Base-by-base conservation (phyloP, 1,284 basidiomycete species). In the Cutaneotrichosporon cavernicola region DNA sequence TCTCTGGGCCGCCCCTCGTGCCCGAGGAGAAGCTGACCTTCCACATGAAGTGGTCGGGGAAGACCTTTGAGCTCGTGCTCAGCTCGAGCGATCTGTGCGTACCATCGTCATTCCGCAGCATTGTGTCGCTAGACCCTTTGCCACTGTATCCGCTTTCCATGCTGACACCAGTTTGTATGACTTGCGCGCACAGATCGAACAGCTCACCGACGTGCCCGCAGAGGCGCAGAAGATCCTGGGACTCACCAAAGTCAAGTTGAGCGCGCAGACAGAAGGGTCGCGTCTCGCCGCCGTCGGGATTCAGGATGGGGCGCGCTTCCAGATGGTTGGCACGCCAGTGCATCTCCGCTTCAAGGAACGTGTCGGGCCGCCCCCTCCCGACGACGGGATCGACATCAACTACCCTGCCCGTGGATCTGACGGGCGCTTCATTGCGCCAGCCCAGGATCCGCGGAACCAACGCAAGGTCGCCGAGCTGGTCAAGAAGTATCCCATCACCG, bases 141-240 rank as follows among this genome's bases (percentile, higher is more conserved):
- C 11, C 31, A 51, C 21, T 26, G 26, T 22, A 14, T 9, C 22
- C n/a, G 21, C 31, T 6, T 6, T 9, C 13, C 49, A n/a, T 9
- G n/a, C 43, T 61, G 26, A 49, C 26, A n/a, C 2, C 56, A 80
- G 78, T 65, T 70, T 81, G 10, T 80, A 76, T 68, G 80, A 81
- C 63, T 74, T 80, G 56, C 75, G 81, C 59, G 65, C 67, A 5
- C 60, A 76, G 21, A 79, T 97, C 46, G 85, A 88, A 68, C 84
- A 82, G 38, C 76, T 92, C 63, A 96, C 92, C 1, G 85, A 84
- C 64, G 91, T 97, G 2, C 91, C 92, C 4, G 85, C 88, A 31
- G 90, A 90, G 69, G 84, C 92, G 18, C 92, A 96, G 82, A 96
- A 97, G 83, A 88, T 96, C 61, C 87, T 90, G 43, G 71, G 73